Evolutionary conservation across 2,329 filamentous ascomycete species (phyloP).

Genomic region (Xylariaceae sp.): DNA sequence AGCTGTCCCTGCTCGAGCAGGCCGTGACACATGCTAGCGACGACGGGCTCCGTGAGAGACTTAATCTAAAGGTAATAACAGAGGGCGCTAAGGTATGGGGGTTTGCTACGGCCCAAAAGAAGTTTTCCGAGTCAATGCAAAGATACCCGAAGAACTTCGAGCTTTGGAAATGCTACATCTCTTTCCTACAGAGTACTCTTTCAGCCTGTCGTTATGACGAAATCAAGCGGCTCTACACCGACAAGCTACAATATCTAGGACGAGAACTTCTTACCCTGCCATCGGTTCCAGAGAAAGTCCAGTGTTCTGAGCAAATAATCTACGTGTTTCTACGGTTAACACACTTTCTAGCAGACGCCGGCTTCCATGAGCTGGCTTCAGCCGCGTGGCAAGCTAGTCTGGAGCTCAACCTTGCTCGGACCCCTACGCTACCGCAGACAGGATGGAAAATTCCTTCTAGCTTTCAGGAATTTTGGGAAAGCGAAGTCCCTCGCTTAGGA

Average conservation of each 20-base stretch:
- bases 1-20: slow-evolving; percentile 71
- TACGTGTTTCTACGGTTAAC: slow-evolving; percentile 74
- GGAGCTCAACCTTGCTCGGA: slow-evolving; percentile 63
- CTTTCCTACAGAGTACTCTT: slow-evolving; percentile 66
- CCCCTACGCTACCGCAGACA: slow-evolving; percentile 33
- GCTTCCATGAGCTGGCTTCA: slow-evolving; percentile 70
- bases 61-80: slow-evolving; percentile 64
- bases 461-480: slow-evolving; percentile 81
- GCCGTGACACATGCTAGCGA: slow-evolving; percentile 55
- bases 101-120: slow-evolving; percentile 49
- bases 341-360: slow-evolving; percentile 66
- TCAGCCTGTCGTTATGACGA: slow-evolving; percentile 62
- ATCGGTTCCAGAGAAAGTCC: slow-evolving; percentile 3
- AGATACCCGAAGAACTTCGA: slow-evolving; percentile 51
- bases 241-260: slow-evolving; percentile 46
- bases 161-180: slow-evolving; percentile 69
- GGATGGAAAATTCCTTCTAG: slow-evolving; percentile 29
- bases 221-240: slow-evolving; percentile 53
- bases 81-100: slow-evolving; percentile 75
- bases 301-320: slow-evolving; percentile 42
- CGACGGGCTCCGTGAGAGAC: slow-evolving; percentile 46
- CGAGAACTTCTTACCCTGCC: slow-evolving; percentile 12
- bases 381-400: slow-evolving; percentile 79
- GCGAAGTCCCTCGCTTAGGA: slow-evolving; percentile 71
- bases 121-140: slow-evolving; percentile 59